Conservation (phyloP, 2,329 filamentous ascomycete genomes). For the Colletotrichum musicola region DNA sequence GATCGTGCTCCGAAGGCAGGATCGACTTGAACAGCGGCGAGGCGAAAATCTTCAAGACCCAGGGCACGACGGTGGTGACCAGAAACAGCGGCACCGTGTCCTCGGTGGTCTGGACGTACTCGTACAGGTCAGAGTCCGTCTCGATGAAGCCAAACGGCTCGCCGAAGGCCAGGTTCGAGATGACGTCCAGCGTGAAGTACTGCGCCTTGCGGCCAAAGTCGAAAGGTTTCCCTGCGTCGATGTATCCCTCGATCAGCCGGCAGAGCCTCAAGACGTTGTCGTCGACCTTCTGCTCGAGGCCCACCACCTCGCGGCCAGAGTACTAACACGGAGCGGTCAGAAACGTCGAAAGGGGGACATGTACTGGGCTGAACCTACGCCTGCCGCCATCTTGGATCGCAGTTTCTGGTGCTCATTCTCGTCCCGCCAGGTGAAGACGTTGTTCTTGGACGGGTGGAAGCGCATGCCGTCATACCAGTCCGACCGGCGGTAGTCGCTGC, state of each 20-base stretch:
- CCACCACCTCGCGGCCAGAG: slow-evolving; percentile 64
- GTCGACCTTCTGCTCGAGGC: slow-evolving; percentile 62
- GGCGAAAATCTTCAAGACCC: slow-evolving; percentile 54
- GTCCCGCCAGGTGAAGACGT: slow-evolving; percentile 63
- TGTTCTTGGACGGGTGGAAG: slow-evolving; percentile 65
- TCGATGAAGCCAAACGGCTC: slow-evolving; percentile 60
- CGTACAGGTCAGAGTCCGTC: slow-evolving; percentile 59
- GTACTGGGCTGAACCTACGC: slow-evolving; percentile 48
- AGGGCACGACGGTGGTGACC: slow-evolving; percentile 56
- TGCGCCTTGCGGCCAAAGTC: slow-evolving; percentile 62
- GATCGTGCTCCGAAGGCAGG: slow-evolving; percentile 54
- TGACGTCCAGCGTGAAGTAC: slow-evolving; percentile 67
- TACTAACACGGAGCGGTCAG: slow-evolving; percentile 46
- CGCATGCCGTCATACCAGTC: slow-evolving; percentile 62
- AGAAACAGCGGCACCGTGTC: slow-evolving; percentile 57
- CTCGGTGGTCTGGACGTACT: slow-evolving; percentile 59
- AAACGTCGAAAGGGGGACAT: no score
- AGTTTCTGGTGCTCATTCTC: slow-evolving; percentile 56
- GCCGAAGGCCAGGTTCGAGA: slow-evolving; percentile 64
- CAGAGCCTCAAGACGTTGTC: slow-evolving; percentile 58
- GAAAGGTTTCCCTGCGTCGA: slow-evolving; percentile 53
- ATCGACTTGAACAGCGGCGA: slow-evolving; percentile 54
- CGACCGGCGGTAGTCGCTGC: slow-evolving; percentile 51
- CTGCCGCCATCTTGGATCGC: slow-evolving; percentile 63
- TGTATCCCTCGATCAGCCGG: slow-evolving; percentile 55